These are phyloP conservation scores for Penicillium expansum DNA, from an alignment of 2,329 filamentous ascomycete genomes.

Conservation along the genomic window DNA sequence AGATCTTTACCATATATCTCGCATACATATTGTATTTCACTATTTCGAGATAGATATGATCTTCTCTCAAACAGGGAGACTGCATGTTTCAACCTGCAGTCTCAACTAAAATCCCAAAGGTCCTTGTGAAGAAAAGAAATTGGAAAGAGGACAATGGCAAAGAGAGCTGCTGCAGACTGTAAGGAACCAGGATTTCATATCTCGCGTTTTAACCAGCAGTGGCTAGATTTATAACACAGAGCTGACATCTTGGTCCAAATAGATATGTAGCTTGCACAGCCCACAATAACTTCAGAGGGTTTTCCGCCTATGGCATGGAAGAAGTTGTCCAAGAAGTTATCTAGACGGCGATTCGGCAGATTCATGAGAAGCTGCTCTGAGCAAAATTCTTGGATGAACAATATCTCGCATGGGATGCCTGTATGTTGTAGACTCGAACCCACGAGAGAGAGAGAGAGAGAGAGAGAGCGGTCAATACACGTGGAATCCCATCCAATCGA, in stretches of 20 bases:
- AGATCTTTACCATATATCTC: neutral
- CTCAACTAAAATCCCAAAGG: neutral
- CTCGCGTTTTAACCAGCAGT: neutral
- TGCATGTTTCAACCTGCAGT: neutral
- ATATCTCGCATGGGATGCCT: neutral
- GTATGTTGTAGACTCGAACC: neutral
- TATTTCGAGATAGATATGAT: neutral
- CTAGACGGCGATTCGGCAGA: too few relatives aligned
- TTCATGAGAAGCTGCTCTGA: neutral
- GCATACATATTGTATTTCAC: neutral
- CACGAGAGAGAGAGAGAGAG: neutral
- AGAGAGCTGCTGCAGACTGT: neutral
- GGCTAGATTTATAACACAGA: neutral
- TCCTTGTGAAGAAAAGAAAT: neutral
- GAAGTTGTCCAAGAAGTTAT: neutral
- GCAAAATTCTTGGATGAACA: neutral
- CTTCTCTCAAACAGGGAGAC: neutral
- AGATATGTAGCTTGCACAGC: neutral
- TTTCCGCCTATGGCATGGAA: neutral
- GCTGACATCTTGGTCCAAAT: neutral
- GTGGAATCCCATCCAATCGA: neutral
- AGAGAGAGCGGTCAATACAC: neutral
- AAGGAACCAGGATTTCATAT: neutral
- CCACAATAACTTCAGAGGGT: neutral
- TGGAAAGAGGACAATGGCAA: neutral